A percentile compares a stretch with the other conserved stretches of the same genome.
Conservation (phyloP, 2,329 filamentous ascomycete genomes). For the Pseudogymnoascus sp. region DNA sequence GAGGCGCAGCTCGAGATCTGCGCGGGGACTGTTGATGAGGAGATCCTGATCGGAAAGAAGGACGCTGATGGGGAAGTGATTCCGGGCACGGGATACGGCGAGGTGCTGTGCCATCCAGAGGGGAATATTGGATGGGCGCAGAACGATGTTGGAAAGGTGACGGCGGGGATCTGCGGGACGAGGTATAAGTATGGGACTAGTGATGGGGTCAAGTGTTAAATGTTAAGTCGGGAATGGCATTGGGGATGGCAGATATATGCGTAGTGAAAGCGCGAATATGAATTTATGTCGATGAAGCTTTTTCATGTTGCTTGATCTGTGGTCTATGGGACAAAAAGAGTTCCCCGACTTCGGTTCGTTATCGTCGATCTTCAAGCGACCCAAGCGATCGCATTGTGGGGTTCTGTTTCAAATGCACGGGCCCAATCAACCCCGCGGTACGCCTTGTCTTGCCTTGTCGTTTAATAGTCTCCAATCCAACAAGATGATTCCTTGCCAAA, state of each 20-base stretch:
- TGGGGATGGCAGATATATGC: no score
- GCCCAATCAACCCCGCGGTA: conserved; percentile 3
- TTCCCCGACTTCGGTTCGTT: not conserved
- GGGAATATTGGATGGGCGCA: not conserved
- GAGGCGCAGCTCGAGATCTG: conserved; percentile 27
- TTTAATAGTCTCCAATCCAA: not conserved
- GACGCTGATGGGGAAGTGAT: conserved; percentile 12
- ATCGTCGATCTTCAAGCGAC: no score
- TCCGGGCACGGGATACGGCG: not conserved
- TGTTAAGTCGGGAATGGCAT: not conserved
- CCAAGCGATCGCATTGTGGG: not conserved
- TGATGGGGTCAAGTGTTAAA: not conserved
- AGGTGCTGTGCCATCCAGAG: not conserved
- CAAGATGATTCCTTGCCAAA: not conserved
- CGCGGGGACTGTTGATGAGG: conserved; percentile 38
- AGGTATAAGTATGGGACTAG: not conserved
- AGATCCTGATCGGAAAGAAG: conserved; percentile 28
- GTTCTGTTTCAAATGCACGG: not conserved
- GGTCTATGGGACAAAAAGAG: not conserved
- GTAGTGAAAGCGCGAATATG: not conserved
- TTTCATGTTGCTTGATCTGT: not conserved
- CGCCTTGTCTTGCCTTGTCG: not conserved
- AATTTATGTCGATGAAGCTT: not conserved
- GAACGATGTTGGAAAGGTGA: conserved; percentile 1
- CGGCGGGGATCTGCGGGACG: not conserved